Evolutionary conservation across 352 stramenopile genomes (phyloP), one percentile per base, ranked within the genome.

Genomic region (Phytophthora pluvialis): DNA sequence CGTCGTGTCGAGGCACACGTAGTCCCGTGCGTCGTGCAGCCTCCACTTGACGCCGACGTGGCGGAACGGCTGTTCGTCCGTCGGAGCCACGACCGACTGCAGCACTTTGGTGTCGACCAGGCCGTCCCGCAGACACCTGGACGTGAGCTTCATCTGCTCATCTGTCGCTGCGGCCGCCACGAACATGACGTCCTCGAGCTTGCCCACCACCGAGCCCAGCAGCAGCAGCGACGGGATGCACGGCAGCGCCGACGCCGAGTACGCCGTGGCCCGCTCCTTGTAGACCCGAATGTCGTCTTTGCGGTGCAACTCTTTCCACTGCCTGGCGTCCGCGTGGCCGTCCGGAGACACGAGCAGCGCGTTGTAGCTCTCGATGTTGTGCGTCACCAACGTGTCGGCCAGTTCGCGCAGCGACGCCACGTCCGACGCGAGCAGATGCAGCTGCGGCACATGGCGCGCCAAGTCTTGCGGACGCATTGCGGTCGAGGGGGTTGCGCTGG

Each of bases 1-100:
- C 11, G 70, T 73, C 9, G 67, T 38, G 39, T 79, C 67, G 10
- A 81, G 39, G 40, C 76, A 87, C 11, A 90, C 73, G 39, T 82
- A 80, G 67, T 90, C 81, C 33, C 75, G 64, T 31, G 77, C 66
- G 53, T 79, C 72, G 16, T 76, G 73, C 25, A 86, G 58, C 18
- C 79, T 43, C 79, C 78, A 90, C 68, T 87, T 90, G 69, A 91
- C 57, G 7, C 78, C 72, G 15, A 90, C 59, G 42, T 82, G 71
- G 4, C 73, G 64, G 64, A 91, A 90, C 48, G 83, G 83, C 8
- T 82, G 75, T 16, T 67, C 53, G 11, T 60, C 38, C 4, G 61
- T 83, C 6, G 80, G 80, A 1, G 46, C 52, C 46, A 75, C 60
- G 13, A 90, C 60, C 31, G 79, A 75, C 50, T 82, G 72, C 67